These are phyloP conservation scores for Agarophyton chilense DNA, from an alignment of 23 red algal genomes.

Conservation along the genomic window DNA sequence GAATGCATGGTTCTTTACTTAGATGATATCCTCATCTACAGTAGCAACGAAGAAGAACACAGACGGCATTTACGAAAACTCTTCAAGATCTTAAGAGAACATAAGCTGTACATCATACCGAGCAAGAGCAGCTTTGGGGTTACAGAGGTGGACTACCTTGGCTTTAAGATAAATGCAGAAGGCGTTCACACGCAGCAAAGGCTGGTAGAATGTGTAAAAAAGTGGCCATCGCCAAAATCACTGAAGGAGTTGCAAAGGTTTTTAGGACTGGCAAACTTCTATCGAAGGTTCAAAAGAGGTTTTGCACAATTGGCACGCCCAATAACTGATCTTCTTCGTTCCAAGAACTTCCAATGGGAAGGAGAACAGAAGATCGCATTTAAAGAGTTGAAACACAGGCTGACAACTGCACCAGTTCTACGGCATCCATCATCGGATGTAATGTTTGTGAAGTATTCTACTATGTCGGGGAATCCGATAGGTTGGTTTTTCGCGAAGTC, in stretches of 20 bases:
- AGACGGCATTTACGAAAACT: slow-evolving; percentile 21
- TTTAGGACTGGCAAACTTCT: slow-evolving; percentile 43
- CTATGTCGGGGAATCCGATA: too few species aligned
- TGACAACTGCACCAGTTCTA: slow-evolving; percentile 33
- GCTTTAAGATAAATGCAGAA: slow-evolving; percentile 5
- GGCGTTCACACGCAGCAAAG: slow-evolving; percentile 6
- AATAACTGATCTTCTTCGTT: slow-evolving; percentile 12
- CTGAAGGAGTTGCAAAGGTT: slow-evolving; percentile 52
- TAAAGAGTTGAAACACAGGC: slow-evolving; percentile 6
- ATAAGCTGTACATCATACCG: slow-evolving; percentile 20
- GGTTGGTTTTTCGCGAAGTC: too few species aligned
- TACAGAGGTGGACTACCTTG: slow-evolving; percentile 42
- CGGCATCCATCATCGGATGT: background rate
- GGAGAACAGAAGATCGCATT: background rate
- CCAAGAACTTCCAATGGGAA: background rate
- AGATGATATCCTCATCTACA: slow-evolving; percentile 56
- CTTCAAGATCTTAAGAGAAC: slow-evolving; percentile 26
- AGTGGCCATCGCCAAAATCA: slow-evolving; percentile 21
- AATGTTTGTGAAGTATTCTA: too few species aligned
- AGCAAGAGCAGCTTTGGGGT: slow-evolving; percentile 36
- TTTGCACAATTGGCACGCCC: slow-evolving; percentile 25
- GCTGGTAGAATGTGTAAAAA: slow-evolving; percentile 1
- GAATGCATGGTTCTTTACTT: slow-evolving; percentile 41
- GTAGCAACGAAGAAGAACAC: slow-evolving; percentile 36
- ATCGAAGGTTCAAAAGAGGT: slow-evolving; percentile 25